phyloP scores from a whole-genome alignment of 202 grass and related monocot species.

The Setaria italica region DNA sequence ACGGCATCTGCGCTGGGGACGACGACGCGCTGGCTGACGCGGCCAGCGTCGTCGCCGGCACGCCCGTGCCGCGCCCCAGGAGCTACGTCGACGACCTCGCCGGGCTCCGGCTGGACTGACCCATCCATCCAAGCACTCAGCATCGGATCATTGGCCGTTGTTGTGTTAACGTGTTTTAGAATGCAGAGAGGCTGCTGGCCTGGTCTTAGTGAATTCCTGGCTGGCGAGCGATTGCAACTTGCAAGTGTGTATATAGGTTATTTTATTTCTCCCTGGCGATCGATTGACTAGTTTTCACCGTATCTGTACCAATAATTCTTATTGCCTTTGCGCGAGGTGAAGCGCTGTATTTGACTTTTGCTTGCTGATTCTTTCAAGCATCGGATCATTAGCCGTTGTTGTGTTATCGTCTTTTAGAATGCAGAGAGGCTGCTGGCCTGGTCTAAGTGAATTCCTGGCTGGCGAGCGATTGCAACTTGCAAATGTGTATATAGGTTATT shows the following conservation, averaged over 20 bases:
- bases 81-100: conserved; percentile 46
- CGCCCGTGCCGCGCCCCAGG: background rate
- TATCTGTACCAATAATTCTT: conserved; percentile 19
- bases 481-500: conserved; percentile 40
- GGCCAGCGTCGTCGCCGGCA: background rate
- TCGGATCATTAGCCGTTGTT: background rate
- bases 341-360: conserved; percentile 33
- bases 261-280: conserved; percentile 14
- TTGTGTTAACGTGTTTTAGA: conserved; percentile 25
- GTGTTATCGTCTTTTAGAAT: conserved; percentile 25
- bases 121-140: no score
- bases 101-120: conserved; percentile 28
- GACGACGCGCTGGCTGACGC: background rate
- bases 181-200: background rate
- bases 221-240: conserved; percentile 32
- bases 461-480: conserved; percentile 34
- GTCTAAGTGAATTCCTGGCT: conserved; percentile 5
- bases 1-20: conserved; percentile 52
- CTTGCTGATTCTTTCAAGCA: background rate
- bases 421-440: background rate
- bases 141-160: background rate
- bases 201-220: conserved; percentile 4
- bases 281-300: background rate
- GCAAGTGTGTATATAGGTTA: conserved; percentile 47
- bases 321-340: conserved; percentile 30